A percentile compares a stretch with the other conserved stretches of the same genome.
Conservation (phyloP, 1,284 basidiomycete genomes). For the Trichosporon sp. region DNA sequence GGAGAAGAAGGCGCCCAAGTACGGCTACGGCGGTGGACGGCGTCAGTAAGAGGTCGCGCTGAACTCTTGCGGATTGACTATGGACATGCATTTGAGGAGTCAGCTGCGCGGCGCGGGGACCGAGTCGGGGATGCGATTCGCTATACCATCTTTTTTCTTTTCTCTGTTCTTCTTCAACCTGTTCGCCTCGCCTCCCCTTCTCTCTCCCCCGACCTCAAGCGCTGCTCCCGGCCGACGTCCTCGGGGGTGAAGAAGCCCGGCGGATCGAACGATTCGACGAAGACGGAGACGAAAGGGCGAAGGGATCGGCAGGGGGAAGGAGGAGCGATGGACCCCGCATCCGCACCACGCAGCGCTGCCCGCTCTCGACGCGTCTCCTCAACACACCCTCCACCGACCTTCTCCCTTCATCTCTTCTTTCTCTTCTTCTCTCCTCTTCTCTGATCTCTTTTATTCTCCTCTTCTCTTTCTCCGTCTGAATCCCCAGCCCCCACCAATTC, state of each 20-base stretch:
- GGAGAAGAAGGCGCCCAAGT: conserved; percentile 74
- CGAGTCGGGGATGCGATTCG: background rate
- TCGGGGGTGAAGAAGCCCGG: background rate
- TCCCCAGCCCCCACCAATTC: background rate
- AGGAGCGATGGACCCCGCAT: too few species aligned
- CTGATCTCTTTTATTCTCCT: background rate
- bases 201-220: background rate
- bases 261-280: background rate
- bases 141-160: background rate
- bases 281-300: background rate
- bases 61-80: background rate
- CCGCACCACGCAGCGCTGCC: too few species aligned
- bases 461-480: background rate
- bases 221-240: background rate
- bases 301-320: background rate
- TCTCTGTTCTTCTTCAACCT: background rate
- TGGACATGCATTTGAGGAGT: conserved; percentile 6
- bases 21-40: conserved; percentile 46
- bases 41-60: conserved; percentile 31
- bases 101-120: conserved; percentile 1
- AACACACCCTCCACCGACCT: background rate
- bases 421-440: background rate
- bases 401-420: background rate
- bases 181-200: background rate
- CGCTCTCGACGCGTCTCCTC: background rate